Conservation (phyloP, 768 basidiomycete genomes). For the Naganishia vaughanmartiniae region DNA sequence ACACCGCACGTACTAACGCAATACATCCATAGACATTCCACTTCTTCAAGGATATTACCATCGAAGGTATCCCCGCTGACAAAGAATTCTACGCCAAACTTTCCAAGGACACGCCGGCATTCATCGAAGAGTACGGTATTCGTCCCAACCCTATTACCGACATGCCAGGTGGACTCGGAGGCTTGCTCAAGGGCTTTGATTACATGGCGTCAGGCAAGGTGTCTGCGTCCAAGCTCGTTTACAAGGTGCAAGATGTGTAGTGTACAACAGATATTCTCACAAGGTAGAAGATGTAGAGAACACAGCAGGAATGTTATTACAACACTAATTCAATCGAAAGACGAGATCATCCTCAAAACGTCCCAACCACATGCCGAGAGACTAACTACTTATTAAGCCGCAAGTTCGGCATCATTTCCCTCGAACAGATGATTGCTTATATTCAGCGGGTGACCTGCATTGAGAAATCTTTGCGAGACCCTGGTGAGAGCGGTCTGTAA, state of each 20-base stretch:
- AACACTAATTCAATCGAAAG: no score
- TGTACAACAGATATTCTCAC: background rate
- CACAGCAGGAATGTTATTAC: no score
- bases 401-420: no score
- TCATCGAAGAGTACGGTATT: conserved; percentile 38
- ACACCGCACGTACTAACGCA: background rate
- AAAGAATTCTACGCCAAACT: conserved; percentile 33
- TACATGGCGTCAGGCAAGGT: conserved; percentile 32
- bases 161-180: conserved; percentile 46
- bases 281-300: no score
- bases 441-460: no score
- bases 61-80: conserved; percentile 37
- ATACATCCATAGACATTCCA: conserved; percentile 40
- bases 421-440: no score
- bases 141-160: conserved; percentile 42
- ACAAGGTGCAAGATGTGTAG: conserved; percentile 18
- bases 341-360: no score
- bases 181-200: conserved; percentile 32
- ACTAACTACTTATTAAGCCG: no score
- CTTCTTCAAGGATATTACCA: conserved; percentile 32
- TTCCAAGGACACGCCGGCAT: conserved; percentile 25
- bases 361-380: no score
- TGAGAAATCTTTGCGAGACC: no score
- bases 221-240: conserved; percentile 29
- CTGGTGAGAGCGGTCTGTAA: no score